phyloP scores from a whole-genome alignment of 495 filamentous ascomycete genomes.

The Trichoderma virens region DNA sequence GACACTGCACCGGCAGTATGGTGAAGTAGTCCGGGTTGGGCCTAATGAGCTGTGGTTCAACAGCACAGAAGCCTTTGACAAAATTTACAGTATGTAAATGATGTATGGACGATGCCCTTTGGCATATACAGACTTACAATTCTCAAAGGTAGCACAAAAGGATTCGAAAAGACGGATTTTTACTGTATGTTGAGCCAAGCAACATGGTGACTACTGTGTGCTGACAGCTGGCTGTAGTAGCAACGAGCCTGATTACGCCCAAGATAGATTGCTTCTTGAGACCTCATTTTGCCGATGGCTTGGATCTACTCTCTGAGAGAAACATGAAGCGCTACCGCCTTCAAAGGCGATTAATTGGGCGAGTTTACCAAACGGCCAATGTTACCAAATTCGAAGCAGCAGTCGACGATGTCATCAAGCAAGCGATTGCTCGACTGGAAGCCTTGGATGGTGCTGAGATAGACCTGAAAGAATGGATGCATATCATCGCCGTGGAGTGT shows the following conservation, averaged over 20 bases:
- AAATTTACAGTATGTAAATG: constrained; percentile 32
- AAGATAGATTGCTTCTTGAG: constrained; percentile 16
- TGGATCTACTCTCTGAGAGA: constrained; percentile 32
- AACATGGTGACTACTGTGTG: background rate
- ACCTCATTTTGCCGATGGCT: constrained; percentile 22
- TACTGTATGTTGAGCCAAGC: constrained; percentile 23
- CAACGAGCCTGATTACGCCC: constrained; percentile 22
- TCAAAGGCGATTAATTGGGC: constrained; percentile 33
- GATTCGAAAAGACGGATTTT: constrained; percentile 30
- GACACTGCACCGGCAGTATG: constrained; percentile 43
- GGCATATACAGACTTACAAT: background rate
- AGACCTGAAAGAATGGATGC: constrained; percentile 36
- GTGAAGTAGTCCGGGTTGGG: constrained; percentile 48
- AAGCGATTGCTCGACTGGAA: constrained; percentile 19
- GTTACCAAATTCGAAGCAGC: constrained; percentile 28
- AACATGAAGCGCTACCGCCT: constrained; percentile 30
- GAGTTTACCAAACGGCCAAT: constrained; percentile 26
- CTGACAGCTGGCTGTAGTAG: constrained; percentile 16
- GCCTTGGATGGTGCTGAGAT: constrained; percentile 22
- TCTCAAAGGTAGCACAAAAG: constrained; percentile 18
- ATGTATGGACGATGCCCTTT: background rate
- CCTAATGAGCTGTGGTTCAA: constrained; percentile 47
- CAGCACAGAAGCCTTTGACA: constrained; percentile 30
- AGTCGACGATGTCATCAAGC: constrained; percentile 25
- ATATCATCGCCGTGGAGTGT: constrained; percentile 34